A percentile compares a stretch with the other conserved stretches of the same genome.
Conservation (phyloP, 495 filamentous ascomycete species). For the Extremus antarcticus region DNA sequence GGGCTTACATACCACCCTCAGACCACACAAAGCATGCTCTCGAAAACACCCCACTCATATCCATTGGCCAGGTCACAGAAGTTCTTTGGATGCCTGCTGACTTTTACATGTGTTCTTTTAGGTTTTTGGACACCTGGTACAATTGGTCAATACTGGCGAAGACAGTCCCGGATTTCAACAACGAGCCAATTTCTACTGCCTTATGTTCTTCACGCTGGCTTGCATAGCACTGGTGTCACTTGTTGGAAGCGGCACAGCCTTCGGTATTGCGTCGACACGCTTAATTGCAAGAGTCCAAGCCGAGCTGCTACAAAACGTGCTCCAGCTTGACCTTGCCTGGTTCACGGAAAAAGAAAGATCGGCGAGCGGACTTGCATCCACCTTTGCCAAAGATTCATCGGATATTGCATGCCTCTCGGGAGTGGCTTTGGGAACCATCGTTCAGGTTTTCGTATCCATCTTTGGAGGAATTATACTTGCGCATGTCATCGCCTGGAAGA, state of each 20-base stretch:
- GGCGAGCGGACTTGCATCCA: slow-evolving; percentile 39
- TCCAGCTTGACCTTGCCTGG: slow-evolving; percentile 41
- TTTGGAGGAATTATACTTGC: slow-evolving; percentile 24
- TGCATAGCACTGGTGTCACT: slow-evolving; percentile 39
- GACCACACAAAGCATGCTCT: too few relatives aligned
- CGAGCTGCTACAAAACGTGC: slow-evolving; percentile 37
- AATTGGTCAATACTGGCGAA: slow-evolving; percentile 25
- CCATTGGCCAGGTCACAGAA: too few relatives aligned
- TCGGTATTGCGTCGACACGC: slow-evolving; percentile 40
- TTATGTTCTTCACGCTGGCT: slow-evolving; percentile 45
- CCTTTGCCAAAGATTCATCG: slow-evolving; percentile 43
- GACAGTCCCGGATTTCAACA: slow-evolving; percentile 17
- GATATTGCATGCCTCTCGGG: slow-evolving; percentile 29
- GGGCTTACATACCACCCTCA: too few relatives aligned
- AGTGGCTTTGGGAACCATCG: slow-evolving; percentile 21
- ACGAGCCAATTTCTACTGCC: slow-evolving; percentile 36
- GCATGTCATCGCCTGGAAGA: slow-evolving; percentile 24
- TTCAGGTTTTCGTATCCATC: slow-evolving; percentile 18
- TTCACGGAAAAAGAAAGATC: slow-evolving; percentile 38
- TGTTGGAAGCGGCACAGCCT: slow-evolving; percentile 35
- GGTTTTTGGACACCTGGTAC: slow-evolving; percentile 44
- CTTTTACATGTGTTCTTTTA: too few relatives aligned
- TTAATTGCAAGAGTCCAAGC: slow-evolving; percentile 27
- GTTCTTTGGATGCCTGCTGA: slow-evolving; percentile 37
- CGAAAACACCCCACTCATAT: too few relatives aligned